Base-by-base conservation (phyloP, 768 basidiomycete genomes). In the Hygrophorus pudorinus region DNA sequence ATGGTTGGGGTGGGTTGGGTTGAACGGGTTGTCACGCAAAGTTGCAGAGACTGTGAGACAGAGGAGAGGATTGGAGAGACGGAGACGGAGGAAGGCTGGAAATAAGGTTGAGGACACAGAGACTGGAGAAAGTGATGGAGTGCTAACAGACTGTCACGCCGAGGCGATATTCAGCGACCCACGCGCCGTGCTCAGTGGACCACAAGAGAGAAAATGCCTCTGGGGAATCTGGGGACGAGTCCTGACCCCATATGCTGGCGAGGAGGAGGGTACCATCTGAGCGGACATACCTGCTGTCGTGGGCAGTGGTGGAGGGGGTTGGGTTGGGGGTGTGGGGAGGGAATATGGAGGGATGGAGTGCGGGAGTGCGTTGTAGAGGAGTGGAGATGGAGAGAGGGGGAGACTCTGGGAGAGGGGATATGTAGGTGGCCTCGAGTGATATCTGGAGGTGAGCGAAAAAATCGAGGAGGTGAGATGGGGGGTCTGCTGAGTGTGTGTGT, bases 281-380 rank as follows among this genome's bases (percentile, higher is more conserved):
- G 24, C 76, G 73, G 1, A 79, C 77, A 57, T 93, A 96, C 56
- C 78, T 73, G 35, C 75, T 71, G 60, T 96, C 91, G 12, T 74
- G 70, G 27, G 81, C 79, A 0, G 74, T 70, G 20, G 85, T 80
- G 1, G 74, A 66, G 1, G 91, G 91, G 12, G 80, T 81, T 1
- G 91, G 91, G 57, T 84, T 81, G 0, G 91, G 92, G 0, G 91
- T 96, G 41, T 67, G 68, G 1, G 89, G 89, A 21, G 87, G 88
- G 50, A 84, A 74, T 53, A 88, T 81, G 2, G 81, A 79, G 1
- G 83, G 80, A 48, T 76, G 74, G 14, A 51, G 68, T 14, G 65
- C 56, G 33, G 24, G 24, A 24, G 24, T 18, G 61, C 57, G 68
- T 66, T 2, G 73, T 69, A 9, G 72, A 14, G 81, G 78, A 42